Conservation (phyloP, 1,139 yeast genomes). For the Hansenula lynferdii region DNA sequence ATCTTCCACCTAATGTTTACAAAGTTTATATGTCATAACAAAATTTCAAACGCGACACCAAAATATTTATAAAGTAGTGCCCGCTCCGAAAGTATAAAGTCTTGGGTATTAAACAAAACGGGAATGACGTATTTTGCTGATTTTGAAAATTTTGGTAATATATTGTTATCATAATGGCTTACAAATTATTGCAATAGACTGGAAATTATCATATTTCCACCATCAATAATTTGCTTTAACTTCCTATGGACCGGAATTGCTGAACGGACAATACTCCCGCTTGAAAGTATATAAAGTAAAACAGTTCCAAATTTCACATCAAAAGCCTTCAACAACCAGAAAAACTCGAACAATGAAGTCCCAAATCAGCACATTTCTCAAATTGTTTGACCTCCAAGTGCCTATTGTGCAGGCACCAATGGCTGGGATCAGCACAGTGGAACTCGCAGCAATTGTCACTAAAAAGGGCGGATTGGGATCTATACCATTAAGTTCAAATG, state of each 20-base stretch:
- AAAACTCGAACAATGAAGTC: conserved; percentile 9
- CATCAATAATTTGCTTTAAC: too few species aligned
- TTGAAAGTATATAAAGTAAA: too few species aligned
- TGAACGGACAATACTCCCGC: too few species aligned
- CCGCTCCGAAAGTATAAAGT: not conserved
- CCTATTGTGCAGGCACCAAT: conserved; percentile 50
- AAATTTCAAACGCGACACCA: conserved; percentile 1
- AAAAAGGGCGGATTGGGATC: conserved; percentile 43
- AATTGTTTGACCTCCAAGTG: conserved; percentile 22
- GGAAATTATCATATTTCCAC: too few species aligned
- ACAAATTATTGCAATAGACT: too few species aligned
- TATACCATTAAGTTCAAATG: conserved; percentile 28
- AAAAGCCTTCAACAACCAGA: not conserved
- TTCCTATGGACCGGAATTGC: too few species aligned
- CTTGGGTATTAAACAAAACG: not conserved
- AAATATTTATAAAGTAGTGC: not conserved
- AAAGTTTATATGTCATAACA: not conserved
- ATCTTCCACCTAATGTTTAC: not conserved
- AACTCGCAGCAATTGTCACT: conserved; percentile 35
- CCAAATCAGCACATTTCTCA: conserved; percentile 10
- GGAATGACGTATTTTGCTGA: too few species aligned
- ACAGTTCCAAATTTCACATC: too few species aligned
- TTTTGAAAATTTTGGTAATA: too few species aligned
- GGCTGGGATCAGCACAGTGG: conserved; percentile 45
- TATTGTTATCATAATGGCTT: too few species aligned